Evolutionary conservation across 306 rosid genomes (phyloP), one percentile per base, ranked within the genome.

Genomic region (Senna tora): DNA sequence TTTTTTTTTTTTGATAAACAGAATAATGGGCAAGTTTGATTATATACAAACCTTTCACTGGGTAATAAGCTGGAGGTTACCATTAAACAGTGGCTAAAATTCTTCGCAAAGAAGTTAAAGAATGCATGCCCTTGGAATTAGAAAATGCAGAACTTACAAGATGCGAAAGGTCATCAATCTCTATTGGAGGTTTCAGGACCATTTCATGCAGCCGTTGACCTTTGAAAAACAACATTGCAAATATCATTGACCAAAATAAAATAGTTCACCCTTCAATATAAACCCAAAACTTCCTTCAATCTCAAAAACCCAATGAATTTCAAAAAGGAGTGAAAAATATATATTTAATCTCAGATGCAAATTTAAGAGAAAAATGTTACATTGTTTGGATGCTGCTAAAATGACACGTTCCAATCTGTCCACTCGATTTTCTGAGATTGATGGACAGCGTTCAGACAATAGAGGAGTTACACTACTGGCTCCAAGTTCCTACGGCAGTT

Each of bases 311-410:
- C 45, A 72, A 47, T 2, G n/a, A 77, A 76, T 51, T 30, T 65
- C 52, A 36, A 10, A 66, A 19, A 34, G 15, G 67, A 22, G 55
- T 55, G 21, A 56, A 42, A 72, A 30, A 59, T 63, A 51, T 50
- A 73, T 30, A 25, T 39, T 67, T 1, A 56, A 41, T 21, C 34
- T 60, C 51, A 76, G 25, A 70, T 17, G 58, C 14, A 83, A 52
- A 30, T 67, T 52, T 41, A 41, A 20, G 1, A 61, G 39, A 54
- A 25, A 34, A 33, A 36, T 0, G 49, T 78, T 81, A 93, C 98
- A 85, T 83, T 93, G 98, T 84, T 93, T 93, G 52, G 97, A 76
- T 47, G 98, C 98, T 67, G 97, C 98, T 71, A 93, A 75, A 77
- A 85, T 83, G 59, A 93, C 93, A 49, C 96, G 93, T 75, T 89